Evolutionary conservation across 192 early-diverging fungal genomes (phyloP), one percentile per base, ranked within the genome.

Genomic region (Mycoemilia scoparia): DNA sequence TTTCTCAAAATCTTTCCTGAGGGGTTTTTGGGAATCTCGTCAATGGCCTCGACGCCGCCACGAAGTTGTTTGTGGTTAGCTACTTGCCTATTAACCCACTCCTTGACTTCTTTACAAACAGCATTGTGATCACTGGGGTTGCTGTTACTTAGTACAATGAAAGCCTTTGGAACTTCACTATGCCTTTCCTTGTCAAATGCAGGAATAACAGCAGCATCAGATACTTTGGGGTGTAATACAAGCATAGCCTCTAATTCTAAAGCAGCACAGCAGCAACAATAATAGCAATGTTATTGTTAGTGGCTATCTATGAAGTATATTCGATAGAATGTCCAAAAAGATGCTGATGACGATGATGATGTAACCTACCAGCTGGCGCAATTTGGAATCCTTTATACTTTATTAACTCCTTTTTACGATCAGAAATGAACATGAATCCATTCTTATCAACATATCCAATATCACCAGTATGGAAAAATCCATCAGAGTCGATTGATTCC

Each of bases 351-450:
- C n/a, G n/a, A n/a, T n/a, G n/a, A n/a, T n/a, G n/a, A n/a, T n/a
- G n/a, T n/a, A n/a, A n/a, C n/a, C n/a, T n/a, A n/a, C n/a, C 56
- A 2, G 86, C 85, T 0, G 86, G 88, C 0, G 84, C 71, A 3
- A 93, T 77, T 49, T 70, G 66, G 41, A 68, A 69, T 3, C 73
- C 68, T 32, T 89, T 89, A 67, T 82, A 93, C 44, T 95, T 95
- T 54, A 88, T 90, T 21, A 90, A 64, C 45, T 88, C 83, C 54
- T 88, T 95, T 11, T 77, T 45, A 15, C 89, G 79, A 40, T 76
- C 79, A 2, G 71, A 62, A 12, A 75, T 60, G 32, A 48, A 72
- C 36, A 73, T 61, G 25, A 67, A 37, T 5, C 66, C 67, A 4
- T 75, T 27, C 17, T 51, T 46, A 43, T 80, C 73, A 5, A 76